Conservation (phyloP, 1,139 yeast species). For the Taphrina populina region DNA sequence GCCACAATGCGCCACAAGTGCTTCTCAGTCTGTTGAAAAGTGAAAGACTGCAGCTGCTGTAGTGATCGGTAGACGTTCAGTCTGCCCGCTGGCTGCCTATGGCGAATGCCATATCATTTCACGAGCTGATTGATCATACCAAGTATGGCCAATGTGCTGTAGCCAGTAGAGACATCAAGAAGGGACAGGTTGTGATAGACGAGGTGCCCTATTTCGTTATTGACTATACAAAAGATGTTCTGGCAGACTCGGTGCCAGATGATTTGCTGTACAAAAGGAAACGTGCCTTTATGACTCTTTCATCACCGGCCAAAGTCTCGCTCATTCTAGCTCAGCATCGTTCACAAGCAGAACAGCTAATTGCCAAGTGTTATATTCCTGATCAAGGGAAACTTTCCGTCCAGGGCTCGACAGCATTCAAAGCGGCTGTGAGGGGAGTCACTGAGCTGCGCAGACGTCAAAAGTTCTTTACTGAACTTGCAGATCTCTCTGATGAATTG, state of each 20-base stretch:
- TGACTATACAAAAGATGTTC: slow-evolving; percentile 7
- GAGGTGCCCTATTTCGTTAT: slow-evolving; percentile 18
- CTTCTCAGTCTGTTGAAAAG: too few relatives aligned
- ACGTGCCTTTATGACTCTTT: slow-evolving; percentile 26
- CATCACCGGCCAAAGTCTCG: slow-evolving; percentile 13
- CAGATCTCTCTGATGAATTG: background rate
- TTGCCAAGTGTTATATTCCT: slow-evolving; percentile 7
- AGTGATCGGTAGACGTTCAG: too few relatives aligned
- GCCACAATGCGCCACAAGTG: too few relatives aligned
- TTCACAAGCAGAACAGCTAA: background rate
- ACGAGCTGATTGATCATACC: slow-evolving; percentile 6
- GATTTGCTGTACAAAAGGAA: slow-evolving; percentile 13
- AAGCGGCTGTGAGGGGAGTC: slow-evolving; percentile 10
- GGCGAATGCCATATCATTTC: too few relatives aligned
- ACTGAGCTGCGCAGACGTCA: slow-evolving; percentile 5
- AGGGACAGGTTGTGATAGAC: slow-evolving; percentile 21
- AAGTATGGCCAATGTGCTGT: slow-evolving; percentile 28
- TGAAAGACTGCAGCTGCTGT: too few relatives aligned
- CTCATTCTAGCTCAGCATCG: background rate
- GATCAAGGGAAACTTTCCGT: background rate
- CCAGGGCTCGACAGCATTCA: slow-evolving; percentile 10
- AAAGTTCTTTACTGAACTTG: slow-evolving; percentile 6
- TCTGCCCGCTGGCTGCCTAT: too few relatives aligned
- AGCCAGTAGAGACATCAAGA: slow-evolving; percentile 8
- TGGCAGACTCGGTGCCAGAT: background rate